Evolutionary conservation across 495 filamentous ascomycete species (phyloP).

Genomic region (Talaromyces adpressus): DNA sequence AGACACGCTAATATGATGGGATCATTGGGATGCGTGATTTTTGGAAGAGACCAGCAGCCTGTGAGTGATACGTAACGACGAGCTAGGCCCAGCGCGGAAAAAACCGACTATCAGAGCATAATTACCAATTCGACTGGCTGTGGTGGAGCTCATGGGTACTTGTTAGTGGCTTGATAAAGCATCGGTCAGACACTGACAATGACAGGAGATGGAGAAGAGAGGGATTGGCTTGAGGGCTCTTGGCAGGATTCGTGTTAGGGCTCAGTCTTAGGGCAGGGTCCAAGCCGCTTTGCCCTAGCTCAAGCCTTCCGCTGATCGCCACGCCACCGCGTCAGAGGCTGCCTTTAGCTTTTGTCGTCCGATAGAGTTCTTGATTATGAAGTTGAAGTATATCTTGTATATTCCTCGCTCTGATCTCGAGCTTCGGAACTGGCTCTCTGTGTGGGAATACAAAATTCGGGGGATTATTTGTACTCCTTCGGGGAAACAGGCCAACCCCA

Average conservation of each 20-base stretch:
- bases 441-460: neutral
- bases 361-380: neutral
- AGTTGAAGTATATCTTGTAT: neutral
- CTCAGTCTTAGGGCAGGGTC: neutral
- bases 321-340: conserved; percentile 5
- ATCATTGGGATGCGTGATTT: neutral
- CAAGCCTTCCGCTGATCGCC: conserved; percentile 5
- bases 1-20: neutral
- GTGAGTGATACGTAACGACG: neutral
- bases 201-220: neutral
- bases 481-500: neutral
- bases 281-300: neutral
- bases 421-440: neutral
- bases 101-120: neutral
- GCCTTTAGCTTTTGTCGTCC: neutral
- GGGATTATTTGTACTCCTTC: neutral
- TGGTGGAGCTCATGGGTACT: neutral
- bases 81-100: neutral
- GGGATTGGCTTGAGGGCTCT: neutral
- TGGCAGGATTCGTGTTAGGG: neutral
- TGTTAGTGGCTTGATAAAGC: neutral
- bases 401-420: no score
- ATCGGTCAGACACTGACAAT: neutral
- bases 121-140: neutral
- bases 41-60: neutral